Base-by-base conservation (phyloP, 2,329 filamentous ascomycete genomes). In the Simplicillium sp. region DNA sequence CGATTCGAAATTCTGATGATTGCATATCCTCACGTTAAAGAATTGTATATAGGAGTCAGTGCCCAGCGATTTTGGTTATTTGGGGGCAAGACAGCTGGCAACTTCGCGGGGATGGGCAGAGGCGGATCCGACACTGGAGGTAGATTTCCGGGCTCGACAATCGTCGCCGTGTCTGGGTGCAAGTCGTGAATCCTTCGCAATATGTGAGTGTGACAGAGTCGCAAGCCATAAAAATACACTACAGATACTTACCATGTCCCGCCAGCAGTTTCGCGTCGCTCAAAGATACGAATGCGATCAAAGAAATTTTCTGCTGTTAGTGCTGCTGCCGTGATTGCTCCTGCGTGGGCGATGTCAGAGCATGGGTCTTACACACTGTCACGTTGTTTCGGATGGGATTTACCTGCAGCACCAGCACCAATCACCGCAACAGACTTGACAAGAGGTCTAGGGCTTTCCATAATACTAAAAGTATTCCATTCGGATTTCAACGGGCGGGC, bases 1-100 rank as follows among this genome's bases (percentile, higher is more conserved):
- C 15, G 29, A 40, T 28, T 36, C 11, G 7, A 18, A 18, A 29
- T 1, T 25, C 20, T 12, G 14, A 15, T 11, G 17, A 34, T 7
- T 6, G 12, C 9, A 15, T 9, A 6, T 15, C 45, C 66, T 57
- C 48, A 72, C 71, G 71, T 75, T 20, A 76, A 52, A 11, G 62
- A 64, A 3, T 64, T 56, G 43, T 77, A 77, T 3, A 76, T 65
- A 0, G 72, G 71, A 1, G 71, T 76, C 40, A 65, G 52, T 2
- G 56, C 47, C 38, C 60, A 76, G 34, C 70, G 54, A 34, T 73
- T 61, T 42, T 69, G 70, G 9, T 51, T 41, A 29, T 53, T 61
- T n/a, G 68, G 69, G 5, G 59, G 41, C 1, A 60, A 60, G 5
- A 56, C 55, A 13, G 46, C 47, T 0, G 71, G 70, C 1, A 75